These are phyloP conservation scores for Solanum microdontum DNA, from an alignment of 257 asterid genomes.

Conservation along the genomic window DNA sequence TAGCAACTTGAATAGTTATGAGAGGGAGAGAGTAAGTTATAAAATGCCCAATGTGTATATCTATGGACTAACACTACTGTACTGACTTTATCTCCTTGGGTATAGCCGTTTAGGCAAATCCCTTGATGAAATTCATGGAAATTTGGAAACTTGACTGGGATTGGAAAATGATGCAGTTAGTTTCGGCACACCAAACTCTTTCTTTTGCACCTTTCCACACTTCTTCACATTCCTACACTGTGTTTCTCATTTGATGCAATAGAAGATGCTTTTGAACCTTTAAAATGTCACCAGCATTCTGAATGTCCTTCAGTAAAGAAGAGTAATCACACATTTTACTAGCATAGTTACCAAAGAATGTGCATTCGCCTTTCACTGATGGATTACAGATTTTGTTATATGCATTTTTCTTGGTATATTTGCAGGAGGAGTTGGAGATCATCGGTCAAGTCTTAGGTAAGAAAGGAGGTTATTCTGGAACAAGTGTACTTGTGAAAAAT, in stretches of 20 bases:
- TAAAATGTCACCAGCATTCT: neutral
- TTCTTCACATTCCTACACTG: neutral
- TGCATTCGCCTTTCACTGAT: neutral
- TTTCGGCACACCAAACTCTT: neutral
- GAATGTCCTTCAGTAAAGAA: neutral
- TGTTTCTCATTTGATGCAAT: neutral
- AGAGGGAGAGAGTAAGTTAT: neutral
- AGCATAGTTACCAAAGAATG: neutral
- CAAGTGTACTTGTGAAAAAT: slow-evolving; percentile 46
- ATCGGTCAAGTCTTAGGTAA: slow-evolving; percentile 33
- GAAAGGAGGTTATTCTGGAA: slow-evolving; percentile 43
- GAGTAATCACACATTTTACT: neutral
- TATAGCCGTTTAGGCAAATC: neutral
- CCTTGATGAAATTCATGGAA: neutral
- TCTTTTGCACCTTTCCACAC: neutral
- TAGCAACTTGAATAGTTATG: neutral
- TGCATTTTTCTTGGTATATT: neutral
- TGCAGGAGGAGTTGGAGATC: slow-evolving; percentile 78
- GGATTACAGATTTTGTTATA: neutral
- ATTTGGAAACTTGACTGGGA: neutral
- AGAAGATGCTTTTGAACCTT: neutral
- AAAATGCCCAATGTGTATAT: neutral
- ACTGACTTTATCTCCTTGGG: neutral
- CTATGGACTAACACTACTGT: neutral
- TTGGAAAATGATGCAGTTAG: neutral